Base-by-base conservation (phyloP, 1,139 yeast species). In the Scheffersomyces titani region DNA sequence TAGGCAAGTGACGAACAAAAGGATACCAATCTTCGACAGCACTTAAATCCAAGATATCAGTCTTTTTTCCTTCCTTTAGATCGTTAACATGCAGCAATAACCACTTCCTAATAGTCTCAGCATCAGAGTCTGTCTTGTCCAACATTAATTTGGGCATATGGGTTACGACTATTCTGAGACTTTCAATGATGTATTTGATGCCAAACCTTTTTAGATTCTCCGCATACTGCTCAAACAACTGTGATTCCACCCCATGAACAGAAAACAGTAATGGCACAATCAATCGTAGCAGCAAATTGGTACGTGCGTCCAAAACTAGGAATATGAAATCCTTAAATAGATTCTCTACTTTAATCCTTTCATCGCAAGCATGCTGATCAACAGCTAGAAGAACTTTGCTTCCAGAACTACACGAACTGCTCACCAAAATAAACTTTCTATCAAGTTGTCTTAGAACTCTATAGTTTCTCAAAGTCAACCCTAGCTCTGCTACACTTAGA, bases 321-420 rank as follows among this genome's bases (percentile, higher is more conserved):
- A n/a, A 57, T n/a, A 80, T 61, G 52, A 73, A 72, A 1, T 76
- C 74, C 48, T 66, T 63, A 13, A 83, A 69, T 6, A 81, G 63
- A 2, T 59, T 54, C 63, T 90, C 96, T 1, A 88, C 78, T 50
- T 76, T 74, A 0, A 89, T 72, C 52, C 96, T 68, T 65, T 90
- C 96, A 68, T 89, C 94, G 51, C 87, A 84, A 0, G 96, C 96
- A 73, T 90, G 96, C 66, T 90, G 96, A 64, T 90, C 96, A 2
- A 88, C 64, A 0, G 83, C 70, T 11, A 30, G 40, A 11, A 30
- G 40, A 11, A 30, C 40, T 30, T 30, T 30, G 16, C 4, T 5
- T 11, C 40, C 40, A 30, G 13, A 16, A 30, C 13, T 30, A 30
- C 13, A 3, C 40, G 16, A 9, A 30, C 40, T 30, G 40, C 16